Evolutionary conservation across 2,329 filamentous ascomycete genomes (phyloP).

Genomic region (Lecanicillium sp.): DNA sequence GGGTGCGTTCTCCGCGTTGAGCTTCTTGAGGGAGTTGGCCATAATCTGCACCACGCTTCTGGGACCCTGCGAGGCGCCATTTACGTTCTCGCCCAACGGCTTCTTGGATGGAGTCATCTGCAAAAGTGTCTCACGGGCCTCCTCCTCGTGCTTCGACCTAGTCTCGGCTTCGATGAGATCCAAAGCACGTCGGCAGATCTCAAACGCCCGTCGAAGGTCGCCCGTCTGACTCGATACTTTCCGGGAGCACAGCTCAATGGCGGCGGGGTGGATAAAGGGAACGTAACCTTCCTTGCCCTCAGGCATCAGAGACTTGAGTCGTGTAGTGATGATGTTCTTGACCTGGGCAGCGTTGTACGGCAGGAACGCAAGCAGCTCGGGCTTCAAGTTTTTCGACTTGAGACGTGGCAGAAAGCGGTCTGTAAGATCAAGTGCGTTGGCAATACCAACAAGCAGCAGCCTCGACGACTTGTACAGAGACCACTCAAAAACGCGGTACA

Average conservation of each 20-base stretch:
- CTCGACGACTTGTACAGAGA: constrained; percentile 74
- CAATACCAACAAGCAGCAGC: constrained; percentile 83
- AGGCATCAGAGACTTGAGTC: constrained; percentile 68
- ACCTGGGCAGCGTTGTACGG: constrained; percentile 88
- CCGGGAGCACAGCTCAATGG: constrained; percentile 87
- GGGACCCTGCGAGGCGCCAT: constrained; percentile 40
- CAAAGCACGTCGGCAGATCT: constrained; percentile 82
- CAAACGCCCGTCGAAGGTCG: constrained; percentile 89
- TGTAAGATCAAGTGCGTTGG: constrained; percentile 91
- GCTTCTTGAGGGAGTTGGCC: constrained; percentile 45
- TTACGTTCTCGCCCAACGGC: constrained; percentile 73
- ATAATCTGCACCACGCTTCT: constrained; percentile 41
- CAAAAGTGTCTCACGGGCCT: constrained; percentile 45
- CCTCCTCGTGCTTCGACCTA: constrained; percentile 62
- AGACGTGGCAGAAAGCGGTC: constrained; percentile 90
- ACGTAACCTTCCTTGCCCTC: constrained; percentile 52
- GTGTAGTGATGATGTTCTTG: constrained; percentile 75
- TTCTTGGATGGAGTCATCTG: constrained; percentile 64
- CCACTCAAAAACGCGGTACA: constrained; percentile 97
- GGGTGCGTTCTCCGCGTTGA: constrained; percentile 74
- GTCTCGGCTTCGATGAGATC: constrained; percentile 86
- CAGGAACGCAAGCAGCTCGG: constrained; percentile 81
- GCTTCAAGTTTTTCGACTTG: constrained; percentile 87
- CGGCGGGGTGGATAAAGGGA: constrained; percentile 88
- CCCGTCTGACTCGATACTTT: constrained; percentile 93